phyloP scores from a whole-genome alignment of 345 rosid genomes.

The Crucihimalaya himalaica region DNA sequence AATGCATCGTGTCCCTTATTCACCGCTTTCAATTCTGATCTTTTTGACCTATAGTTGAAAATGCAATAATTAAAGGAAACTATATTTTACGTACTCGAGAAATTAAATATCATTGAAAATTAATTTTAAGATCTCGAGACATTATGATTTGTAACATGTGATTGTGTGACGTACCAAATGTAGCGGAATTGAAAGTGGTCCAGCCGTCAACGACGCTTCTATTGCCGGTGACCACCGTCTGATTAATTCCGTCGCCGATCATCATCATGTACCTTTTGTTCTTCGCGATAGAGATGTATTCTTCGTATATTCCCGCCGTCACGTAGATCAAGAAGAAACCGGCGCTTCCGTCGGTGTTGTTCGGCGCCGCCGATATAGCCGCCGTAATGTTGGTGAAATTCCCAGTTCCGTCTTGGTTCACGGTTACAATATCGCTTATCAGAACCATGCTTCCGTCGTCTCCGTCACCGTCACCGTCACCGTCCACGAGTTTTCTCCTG shows the following conservation, averaged over 20 bases:
- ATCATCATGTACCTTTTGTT: slow-evolving; percentile 80
- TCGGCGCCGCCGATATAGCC: slow-evolving; percentile 74
- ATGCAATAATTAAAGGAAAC: slow-evolving; percentile 26
- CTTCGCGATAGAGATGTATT: slow-evolving; percentile 67
- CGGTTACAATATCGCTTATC: slow-evolving; percentile 65
- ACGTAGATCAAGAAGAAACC: slow-evolving; percentile 81
- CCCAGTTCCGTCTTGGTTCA: slow-evolving; percentile 66
- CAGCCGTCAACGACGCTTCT: slow-evolving; percentile 83
- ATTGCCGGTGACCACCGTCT: slow-evolving; percentile 80
- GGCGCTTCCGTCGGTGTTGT: slow-evolving; percentile 50
- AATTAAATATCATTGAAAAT: slow-evolving; percentile 4
- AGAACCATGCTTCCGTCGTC: slow-evolving; percentile 46
- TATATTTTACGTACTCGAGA: slow-evolving; percentile 9
- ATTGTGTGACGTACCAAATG: slow-evolving; percentile 52
- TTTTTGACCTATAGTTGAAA: slow-evolving; percentile 24
- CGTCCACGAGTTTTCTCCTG: slow-evolving; percentile 42
- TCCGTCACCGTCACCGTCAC: slow-evolving; percentile 26
- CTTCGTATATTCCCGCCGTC: slow-evolving; percentile 78
- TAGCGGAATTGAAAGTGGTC: slow-evolving; percentile 92
- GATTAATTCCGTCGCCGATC: slow-evolving; percentile 86
- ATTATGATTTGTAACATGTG: slow-evolving; percentile 28
- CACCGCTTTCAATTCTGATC: slow-evolving; percentile 13
- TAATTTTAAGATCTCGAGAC: slow-evolving; percentile 24
- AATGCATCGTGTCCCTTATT: slow-evolving; percentile 26
- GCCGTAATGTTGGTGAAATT: slow-evolving; percentile 66